Percentiles rank a stretch among this genome's conserved stretches.
Conservation (phyloP, 139 green algal genomes). For the Zygnema circumcarinatum region DNA sequence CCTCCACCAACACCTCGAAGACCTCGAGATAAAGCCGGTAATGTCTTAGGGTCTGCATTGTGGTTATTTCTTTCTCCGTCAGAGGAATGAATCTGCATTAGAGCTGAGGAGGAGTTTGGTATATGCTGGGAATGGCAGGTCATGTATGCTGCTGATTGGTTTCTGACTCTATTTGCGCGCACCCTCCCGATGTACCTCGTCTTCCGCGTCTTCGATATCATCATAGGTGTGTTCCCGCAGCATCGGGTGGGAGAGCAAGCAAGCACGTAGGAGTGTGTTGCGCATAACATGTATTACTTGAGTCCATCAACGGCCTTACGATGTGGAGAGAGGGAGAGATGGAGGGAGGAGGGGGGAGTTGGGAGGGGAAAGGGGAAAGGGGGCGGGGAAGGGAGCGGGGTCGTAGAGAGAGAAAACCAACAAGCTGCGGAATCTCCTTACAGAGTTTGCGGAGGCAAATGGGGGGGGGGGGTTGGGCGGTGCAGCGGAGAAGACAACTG, state of each 20-base stretch:
- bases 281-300: neutral
- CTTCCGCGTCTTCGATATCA: constrained; percentile 84
- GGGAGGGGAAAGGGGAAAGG: too few relatives aligned
- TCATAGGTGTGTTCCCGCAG: constrained; percentile 74
- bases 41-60: constrained; percentile 20
- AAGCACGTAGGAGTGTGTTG: too few relatives aligned
- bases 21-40: constrained; percentile 70
- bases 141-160: constrained; percentile 89
- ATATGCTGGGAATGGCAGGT: constrained; percentile 60
- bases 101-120: neutral
- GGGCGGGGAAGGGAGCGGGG: too few relatives aligned
- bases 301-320: too few relatives aligned
- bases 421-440: too few relatives aligned
- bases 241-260: too few relatives aligned
- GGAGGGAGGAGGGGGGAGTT: too few relatives aligned
- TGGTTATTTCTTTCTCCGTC: neutral
- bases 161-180: constrained; percentile 89
- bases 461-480: too few relatives aligned
- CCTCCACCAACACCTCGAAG: constrained; percentile 66
- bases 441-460: too few relatives aligned
- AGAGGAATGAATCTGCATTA: neutral
- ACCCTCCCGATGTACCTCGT: constrained; percentile 84
- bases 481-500: constrained; percentile 52
- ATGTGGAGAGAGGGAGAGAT: too few relatives aligned
- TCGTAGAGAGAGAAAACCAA: too few relatives aligned